phyloP scores from a whole-genome alignment of 2,329 filamentous ascomycete species.

The Pleoardoris graminearum region DNA sequence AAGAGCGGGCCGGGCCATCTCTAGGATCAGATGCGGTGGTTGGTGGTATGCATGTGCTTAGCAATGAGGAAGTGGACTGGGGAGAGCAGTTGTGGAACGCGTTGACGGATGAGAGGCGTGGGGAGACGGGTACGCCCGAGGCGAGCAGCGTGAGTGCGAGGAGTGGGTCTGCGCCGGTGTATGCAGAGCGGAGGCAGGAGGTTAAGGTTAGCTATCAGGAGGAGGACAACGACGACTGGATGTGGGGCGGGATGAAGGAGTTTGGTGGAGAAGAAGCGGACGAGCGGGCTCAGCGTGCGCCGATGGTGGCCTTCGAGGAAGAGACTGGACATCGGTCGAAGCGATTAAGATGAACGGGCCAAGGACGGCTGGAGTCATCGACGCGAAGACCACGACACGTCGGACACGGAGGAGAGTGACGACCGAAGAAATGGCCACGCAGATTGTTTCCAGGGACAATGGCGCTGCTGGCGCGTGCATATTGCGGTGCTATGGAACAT shows the following conservation, averaged over 20 bases:
- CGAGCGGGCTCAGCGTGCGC: neutral
- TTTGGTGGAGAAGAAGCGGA: neutral
- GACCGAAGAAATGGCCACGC: no score
- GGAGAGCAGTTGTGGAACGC: neutral
- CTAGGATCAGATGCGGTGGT: neutral
- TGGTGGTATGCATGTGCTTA: no score
- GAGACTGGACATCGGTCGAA: neutral
- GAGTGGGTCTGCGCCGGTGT: neutral
- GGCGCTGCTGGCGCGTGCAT: no score
- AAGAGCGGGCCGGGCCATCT: neutral
- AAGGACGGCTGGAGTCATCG: no score
- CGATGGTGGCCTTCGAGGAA: neutral
- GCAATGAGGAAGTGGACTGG: neutral
- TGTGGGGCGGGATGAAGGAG: constrained; percentile 1
- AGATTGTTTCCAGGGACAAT: no score
- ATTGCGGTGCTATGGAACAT: no score
- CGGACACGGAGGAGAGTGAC: no score
- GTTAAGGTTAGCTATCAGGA: neutral
- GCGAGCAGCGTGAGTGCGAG: neutral
- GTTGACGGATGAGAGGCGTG: neutral
- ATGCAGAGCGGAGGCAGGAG: neutral
- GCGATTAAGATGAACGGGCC: no score
- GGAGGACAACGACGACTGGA: constrained; percentile 6
- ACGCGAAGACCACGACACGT: no score
- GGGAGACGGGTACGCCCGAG: neutral